Conservation (phyloP, 371 early-diverging fungal genomes). For the Mortierella sp. region DNA sequence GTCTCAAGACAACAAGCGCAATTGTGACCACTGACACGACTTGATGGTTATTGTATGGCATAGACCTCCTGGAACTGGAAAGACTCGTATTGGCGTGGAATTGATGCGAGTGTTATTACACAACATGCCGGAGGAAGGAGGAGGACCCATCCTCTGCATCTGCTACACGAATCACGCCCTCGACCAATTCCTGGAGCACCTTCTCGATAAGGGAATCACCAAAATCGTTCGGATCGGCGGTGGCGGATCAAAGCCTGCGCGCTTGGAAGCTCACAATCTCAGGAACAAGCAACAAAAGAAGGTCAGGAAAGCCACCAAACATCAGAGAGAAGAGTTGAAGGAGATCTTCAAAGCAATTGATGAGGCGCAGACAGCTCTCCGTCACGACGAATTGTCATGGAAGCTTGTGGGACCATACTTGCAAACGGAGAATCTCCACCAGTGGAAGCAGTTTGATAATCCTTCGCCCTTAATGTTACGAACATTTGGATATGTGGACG, state of each 20-base stretch:
- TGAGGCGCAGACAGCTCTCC: no score
- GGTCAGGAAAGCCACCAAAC: slow-evolving; percentile 7
- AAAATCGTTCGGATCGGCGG: slow-evolving; percentile 59
- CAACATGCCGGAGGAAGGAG: slow-evolving; percentile 28
- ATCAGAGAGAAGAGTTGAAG: background rate
- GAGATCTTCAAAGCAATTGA: no score
- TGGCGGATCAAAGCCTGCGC: slow-evolving; percentile 43
- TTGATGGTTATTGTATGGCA: no score
- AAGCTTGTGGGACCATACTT: no score
- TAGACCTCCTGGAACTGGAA: slow-evolving; percentile 68
- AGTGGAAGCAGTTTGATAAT: no score
- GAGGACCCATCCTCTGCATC: slow-evolving; percentile 60
- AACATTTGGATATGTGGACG: no score
- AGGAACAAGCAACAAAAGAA: slow-evolving; percentile 15
- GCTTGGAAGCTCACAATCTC: slow-evolving; percentile 32
- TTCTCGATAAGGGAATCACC: slow-evolving; percentile 39
- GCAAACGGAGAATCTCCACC: no score
- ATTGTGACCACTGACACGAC: no score
- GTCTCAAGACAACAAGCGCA: no score
- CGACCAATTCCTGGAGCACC: slow-evolving; percentile 61
- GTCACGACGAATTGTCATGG: no score
- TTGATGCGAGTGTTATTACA: slow-evolving; percentile 55
- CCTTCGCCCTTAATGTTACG: no score
- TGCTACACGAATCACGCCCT: slow-evolving; percentile 68
- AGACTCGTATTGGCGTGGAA: slow-evolving; percentile 60